Evolutionary conservation across 2,329 filamentous ascomycete species (phyloP).

Genomic region (Colletotrichum kahawae): DNA sequence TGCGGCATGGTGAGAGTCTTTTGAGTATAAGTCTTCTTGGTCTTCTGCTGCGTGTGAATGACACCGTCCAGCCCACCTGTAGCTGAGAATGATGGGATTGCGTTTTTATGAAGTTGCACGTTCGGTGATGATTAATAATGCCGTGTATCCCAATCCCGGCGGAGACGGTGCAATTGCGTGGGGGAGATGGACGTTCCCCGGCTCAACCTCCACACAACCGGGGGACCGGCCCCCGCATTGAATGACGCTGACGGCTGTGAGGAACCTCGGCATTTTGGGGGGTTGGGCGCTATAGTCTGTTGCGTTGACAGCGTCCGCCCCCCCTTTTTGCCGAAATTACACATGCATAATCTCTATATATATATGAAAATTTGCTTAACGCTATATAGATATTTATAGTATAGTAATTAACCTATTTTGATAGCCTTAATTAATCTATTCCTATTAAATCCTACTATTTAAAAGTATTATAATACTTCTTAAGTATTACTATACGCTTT

Average conservation of each 20-base stretch:
- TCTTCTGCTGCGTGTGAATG: not conserved
- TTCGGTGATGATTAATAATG: not conserved
- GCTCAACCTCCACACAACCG: constrained; percentile 7
- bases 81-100: not conserved
- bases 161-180: not conserved
- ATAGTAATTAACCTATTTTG: too few relatives aligned
- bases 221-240: constrained; percentile 8
- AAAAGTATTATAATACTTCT: too few relatives aligned
- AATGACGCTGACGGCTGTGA: constrained; percentile 5
- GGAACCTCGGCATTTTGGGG: constrained; percentile 14
- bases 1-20: constrained; percentile 47
- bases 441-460: too few relatives aligned
- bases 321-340: too few relatives aligned
- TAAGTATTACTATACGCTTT: too few relatives aligned
- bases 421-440: too few relatives aligned
- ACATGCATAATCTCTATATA: too few relatives aligned
- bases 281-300: not conserved
- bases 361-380: too few relatives aligned
- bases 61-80: not conserved
- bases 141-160: not conserved
- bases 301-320: too few relatives aligned
- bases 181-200: not conserved
- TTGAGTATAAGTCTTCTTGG: not conserved
- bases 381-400: too few relatives aligned
- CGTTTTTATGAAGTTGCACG: not conserved